These are phyloP conservation scores for Phytophthora lateralis DNA, from an alignment of 352 stramenopile species.

Conservation along the genomic window DNA sequence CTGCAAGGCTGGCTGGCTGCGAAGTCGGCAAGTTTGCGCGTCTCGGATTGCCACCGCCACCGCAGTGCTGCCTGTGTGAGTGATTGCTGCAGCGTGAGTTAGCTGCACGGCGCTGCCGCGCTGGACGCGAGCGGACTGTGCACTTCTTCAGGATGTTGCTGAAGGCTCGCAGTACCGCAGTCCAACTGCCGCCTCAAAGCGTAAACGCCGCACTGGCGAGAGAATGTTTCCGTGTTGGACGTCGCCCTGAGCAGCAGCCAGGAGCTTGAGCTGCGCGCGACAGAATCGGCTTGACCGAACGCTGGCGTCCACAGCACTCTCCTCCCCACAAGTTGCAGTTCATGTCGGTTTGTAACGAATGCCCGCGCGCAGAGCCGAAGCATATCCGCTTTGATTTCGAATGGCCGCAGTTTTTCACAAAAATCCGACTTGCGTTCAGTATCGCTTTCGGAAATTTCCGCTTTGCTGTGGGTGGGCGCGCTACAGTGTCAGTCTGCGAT, in stretches of 20 bases:
- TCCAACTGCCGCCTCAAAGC: neutral
- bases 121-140: neutral
- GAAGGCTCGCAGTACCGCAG: neutral
- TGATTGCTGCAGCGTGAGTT: neutral
- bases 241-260: constrained; percentile 1
- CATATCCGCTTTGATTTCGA: neutral
- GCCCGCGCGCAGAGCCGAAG: constrained; percentile 1
- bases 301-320: constrained; percentile 5
- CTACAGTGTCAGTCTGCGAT: constrained; percentile 12
- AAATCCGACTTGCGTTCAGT: constrained; percentile 17
- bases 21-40: neutral
- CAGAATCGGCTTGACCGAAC: neutral
- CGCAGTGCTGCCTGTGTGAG: neutral
- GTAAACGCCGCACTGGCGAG: constrained; percentile 9
- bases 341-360: constrained; percentile 17
- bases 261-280: constrained; percentile 6
- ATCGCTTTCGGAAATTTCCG: constrained; percentile 16
- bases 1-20: neutral
- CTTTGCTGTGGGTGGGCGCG: constrained; percentile 13
- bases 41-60: neutral
- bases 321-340: constrained; percentile 20
- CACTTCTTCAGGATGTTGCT: neutral
- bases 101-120: too few species aligned
- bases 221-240: constrained; percentile 3
- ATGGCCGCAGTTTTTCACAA: constrained; percentile 5